Percentiles rank a stretch among this genome's conserved stretches.
Evolutionary conservation across 2,329 filamentous ascomycete species (phyloP).

Genomic region (Scedosporium apiospermum): DNA sequence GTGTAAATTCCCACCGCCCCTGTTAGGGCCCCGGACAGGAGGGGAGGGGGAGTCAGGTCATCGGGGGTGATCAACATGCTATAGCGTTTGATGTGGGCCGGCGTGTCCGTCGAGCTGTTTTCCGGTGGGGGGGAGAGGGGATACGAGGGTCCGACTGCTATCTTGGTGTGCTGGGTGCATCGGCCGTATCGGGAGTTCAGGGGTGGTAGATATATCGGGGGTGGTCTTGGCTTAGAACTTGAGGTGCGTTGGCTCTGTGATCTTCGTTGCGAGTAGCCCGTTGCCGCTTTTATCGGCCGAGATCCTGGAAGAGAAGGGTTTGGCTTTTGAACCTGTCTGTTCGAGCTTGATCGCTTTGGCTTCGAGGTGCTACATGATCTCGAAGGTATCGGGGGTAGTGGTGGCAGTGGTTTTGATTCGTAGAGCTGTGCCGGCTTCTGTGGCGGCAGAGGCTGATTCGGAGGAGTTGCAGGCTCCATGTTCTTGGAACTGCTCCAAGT

Average conservation of each 20-base stretch:
- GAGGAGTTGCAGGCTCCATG: constrained; percentile 14
- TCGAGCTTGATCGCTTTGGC: neutral
- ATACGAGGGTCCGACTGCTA: neutral
- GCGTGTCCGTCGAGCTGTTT: neutral
- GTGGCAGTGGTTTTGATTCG: constrained; percentile 16
- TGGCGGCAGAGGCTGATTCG: constrained; percentile 11
- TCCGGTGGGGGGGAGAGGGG: neutral
- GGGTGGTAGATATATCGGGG: neutral
- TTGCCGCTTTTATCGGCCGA: neutral
- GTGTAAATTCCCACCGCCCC: neutral
- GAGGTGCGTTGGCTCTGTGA: neutral
- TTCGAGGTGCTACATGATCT: neutral
- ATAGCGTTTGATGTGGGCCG: neutral
- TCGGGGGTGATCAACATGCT: neutral
- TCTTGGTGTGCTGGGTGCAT: neutral
- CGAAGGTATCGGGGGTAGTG: constrained; percentile 11
- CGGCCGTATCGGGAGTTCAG: neutral
- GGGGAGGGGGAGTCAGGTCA: neutral
- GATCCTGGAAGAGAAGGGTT: neutral
- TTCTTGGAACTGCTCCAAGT: neutral
- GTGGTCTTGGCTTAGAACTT: neutral
- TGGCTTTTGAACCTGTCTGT: neutral
- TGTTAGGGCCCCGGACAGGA: neutral
- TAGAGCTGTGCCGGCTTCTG: constrained; percentile 13
- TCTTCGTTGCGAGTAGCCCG: neutral